Base-by-base conservation (phyloP, 495 filamentous ascomycete genomes). In the Aspergillus indologenus region DNA sequence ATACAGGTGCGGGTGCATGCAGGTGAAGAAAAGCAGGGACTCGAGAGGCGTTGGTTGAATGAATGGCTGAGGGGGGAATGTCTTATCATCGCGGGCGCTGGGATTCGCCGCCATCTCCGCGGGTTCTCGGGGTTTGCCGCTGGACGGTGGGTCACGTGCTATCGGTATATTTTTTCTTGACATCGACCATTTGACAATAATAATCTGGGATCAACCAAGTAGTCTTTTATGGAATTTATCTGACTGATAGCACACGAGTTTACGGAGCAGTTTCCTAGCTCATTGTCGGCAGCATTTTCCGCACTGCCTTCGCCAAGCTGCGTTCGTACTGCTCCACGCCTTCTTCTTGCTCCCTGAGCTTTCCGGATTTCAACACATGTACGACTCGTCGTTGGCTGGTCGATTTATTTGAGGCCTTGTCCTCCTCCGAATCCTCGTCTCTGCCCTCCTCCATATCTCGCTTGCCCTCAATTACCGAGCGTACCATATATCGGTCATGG, bases 401-500 rank as follows among this genome's bases (percentile, higher is more conserved):
- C 0, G 68, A 70, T 23, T 80, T 77, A 8, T 76, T 77, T n/a
- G 62, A 63, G 2, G 78, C 79, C 49, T 77, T 76, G 29, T 81
- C 77, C 1, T 69, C 82, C 43, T 76, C 78, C 31, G 82, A 83
- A 9, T 83, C 79, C 29, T 73, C 76, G 58, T 83, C 68, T n/a
- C 73, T 56, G 40, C 72, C 71, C 44, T 75, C 70, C 47, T 74
- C 72, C 5, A 44, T 59, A 58, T 74, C 76, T 54, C 73, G 66
- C 44, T 81, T 78, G 11, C 87, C 88, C 68, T 92, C 87, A 9
- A 92, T 78, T 1, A 88, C 86, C 0, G 81, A 81, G 34, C 83
- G 79, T 45, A 91, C 70, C 59, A 92, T 83, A 75, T 86, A 95
- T 9, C 90, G 79, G 65, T 95, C 90, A 65, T 95, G 90, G 12